phyloP scores from a whole-genome alignment of 768 basidiomycete species.

The Guyanaporus albipodus region DNA sequence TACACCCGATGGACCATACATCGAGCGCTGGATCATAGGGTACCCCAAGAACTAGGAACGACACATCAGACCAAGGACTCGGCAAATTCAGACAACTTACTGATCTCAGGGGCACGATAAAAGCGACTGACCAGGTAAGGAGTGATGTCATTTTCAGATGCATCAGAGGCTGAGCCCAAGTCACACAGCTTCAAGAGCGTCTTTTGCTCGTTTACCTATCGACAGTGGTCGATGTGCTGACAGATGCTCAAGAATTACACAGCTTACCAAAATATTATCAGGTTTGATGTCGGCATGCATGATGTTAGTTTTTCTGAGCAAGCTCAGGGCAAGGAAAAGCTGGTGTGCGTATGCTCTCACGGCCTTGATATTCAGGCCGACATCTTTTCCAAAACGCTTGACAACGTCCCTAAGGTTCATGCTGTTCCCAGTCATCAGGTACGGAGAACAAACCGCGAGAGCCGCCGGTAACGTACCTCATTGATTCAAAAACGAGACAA shows the following conservation, averaged over 20 bases:
- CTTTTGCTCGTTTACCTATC: slow-evolving; percentile 91
- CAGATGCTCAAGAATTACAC: slow-evolving; percentile 7
- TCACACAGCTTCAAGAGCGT: slow-evolving; percentile 93
- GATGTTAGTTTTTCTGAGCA: slow-evolving; percentile 84
- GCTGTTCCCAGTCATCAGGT: slow-evolving; percentile 38
- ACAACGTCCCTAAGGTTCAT: slow-evolving; percentile 99
- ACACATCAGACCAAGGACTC: slow-evolving; percentile 13
- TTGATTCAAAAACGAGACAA: slow-evolving; percentile 91
- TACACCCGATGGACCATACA: slow-evolving; percentile 97
- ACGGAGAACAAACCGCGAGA: slow-evolving; percentile 3
- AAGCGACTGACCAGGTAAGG: slow-evolving; percentile 97
- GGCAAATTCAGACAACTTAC: slow-evolving; percentile 44
- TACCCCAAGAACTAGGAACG: slow-evolving; percentile 75
- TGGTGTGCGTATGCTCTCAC: slow-evolving; percentile 99
- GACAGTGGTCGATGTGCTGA: slow-evolving; percentile 11
- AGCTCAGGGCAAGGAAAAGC: slow-evolving; percentile 81
- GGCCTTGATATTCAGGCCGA: slow-evolving; percentile 92
- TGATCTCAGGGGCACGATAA: slow-evolving; percentile 98
- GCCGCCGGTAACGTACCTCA: slow-evolving; percentile 57
- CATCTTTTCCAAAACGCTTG: slow-evolving; percentile 97
- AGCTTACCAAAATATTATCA: slow-evolving; percentile 88
- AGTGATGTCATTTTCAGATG: slow-evolving; percentile 93
- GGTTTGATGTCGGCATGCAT: slow-evolving; percentile 99
- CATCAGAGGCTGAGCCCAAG: slow-evolving; percentile 94
- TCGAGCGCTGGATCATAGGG: slow-evolving; percentile 94